Evolutionary conservation across 1,284 basidiomycete species (phyloP), one percentile per base, ranked within the genome.

Genomic region (Ganoderma lucidum): DNA sequence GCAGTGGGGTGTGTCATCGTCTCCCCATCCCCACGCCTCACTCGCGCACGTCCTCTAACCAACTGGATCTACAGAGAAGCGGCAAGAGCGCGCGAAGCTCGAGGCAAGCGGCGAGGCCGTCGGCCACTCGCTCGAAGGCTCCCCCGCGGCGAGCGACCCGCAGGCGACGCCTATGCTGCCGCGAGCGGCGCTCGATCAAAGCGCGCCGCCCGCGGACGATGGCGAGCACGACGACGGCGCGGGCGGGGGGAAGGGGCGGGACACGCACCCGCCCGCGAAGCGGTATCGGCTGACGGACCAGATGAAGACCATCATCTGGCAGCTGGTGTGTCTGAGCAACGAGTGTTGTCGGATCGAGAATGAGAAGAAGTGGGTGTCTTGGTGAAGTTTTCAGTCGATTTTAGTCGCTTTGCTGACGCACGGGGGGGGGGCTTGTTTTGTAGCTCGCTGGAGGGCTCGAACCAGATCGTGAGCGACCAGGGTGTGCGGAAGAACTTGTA

Each of bases 321-420:
- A 92, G 79, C 83, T 94, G 9, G 93, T 95, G 56, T 83, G 89
- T 75, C 78, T 95, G 70, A 93, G 92, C 78, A 94, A 94, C 75
- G 93, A 94, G 81, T 89, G 89, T 67, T 93, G 90, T 80, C 81
- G 91, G 74, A 80, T 95, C 78, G 92, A 93, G 82, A 94, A 94
- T 76, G 92, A 94, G 87, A 94, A 93, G 80, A 93, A 93, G 92
- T 94, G 77, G 41, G 91, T 86, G 23, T 3, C 37, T 23, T 23
- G 23, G 23, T 23, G 23, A 23, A 23, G 23, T 23, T 23, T 23
- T 23, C 23, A 23, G 23, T 23, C 23, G 23, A 23, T 23, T 23
- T 23, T 23, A 23, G 23, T 23, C 23, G 23, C 23, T 23, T 23
- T 71, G 64, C 62, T 71, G 58, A 66, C 63, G 37, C 35, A 32